Evolutionary conservation across 345 rosid genomes (phyloP).

Genomic region (Nasturtium officinale): DNA sequence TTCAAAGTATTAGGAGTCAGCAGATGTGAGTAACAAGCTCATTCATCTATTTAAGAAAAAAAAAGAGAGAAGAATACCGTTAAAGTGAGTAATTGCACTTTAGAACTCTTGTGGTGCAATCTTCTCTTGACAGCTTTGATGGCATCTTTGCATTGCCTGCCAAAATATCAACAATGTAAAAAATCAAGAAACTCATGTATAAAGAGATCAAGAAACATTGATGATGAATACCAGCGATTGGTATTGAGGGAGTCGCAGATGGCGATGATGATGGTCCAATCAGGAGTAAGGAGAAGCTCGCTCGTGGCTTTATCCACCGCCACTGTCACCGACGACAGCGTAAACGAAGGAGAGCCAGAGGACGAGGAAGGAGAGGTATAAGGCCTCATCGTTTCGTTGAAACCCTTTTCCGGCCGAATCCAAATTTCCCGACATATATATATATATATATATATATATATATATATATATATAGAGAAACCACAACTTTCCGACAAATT

Average conservation of each 20-base stretch:
- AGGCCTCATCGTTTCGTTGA: constrained; percentile 18
- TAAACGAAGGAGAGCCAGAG: constrained; percentile 34
- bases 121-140: constrained; percentile 88
- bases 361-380: constrained; percentile 3
- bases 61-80: constrained; percentile 54
- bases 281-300: constrained; percentile 77
- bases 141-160: constrained; percentile 89
- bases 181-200: background rate
- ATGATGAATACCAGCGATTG: constrained; percentile 51
- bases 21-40: background rate
- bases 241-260: constrained; percentile 85
- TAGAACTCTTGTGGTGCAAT: constrained; percentile 76
- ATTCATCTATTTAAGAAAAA: background rate
- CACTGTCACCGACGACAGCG: constrained; percentile 60
- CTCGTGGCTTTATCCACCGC: constrained; percentile 96
- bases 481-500: constrained; percentile 5
- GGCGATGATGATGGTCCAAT: constrained; percentile 90
- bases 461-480: background rate
- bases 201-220: background rate
- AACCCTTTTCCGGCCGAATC: background rate
- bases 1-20: background rate
- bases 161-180: background rate
- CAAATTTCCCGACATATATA: constrained; percentile 14
- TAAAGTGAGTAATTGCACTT: constrained; percentile 85
- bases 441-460: background rate